Conservation (phyloP, 768 basidiomycete genomes). For the Hygrocybe punicea region DNA sequence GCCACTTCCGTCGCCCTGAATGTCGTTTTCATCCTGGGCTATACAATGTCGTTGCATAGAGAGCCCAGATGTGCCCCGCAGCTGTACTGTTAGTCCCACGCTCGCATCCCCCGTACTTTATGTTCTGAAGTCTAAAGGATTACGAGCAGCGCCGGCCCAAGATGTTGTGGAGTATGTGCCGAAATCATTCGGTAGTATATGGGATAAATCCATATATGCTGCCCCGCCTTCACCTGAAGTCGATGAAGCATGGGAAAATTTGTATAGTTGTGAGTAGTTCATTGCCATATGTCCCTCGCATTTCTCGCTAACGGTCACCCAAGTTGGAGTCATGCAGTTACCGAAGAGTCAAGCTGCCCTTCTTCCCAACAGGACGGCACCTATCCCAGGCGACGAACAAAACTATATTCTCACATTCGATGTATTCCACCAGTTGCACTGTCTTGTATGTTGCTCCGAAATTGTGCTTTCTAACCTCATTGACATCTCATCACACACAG, state of each 20-base stretch:
- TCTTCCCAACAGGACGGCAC: conserved; percentile 19
- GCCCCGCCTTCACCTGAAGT: conserved; percentile 17
- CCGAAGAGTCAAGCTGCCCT: conserved; percentile 16
- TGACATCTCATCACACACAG: conserved; percentile 4
- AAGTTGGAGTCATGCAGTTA: conserved; percentile 13
- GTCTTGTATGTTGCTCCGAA: conserved; percentile 15
- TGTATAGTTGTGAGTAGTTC: conserved; percentile 15
- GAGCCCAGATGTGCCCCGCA: too few relatives aligned
- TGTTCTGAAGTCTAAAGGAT: too few relatives aligned
- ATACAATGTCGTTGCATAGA: too few relatives aligned
- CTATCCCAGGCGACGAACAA: conserved; percentile 21
- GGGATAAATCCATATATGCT: conserved; percentile 14
- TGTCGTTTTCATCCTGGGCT: too few relatives aligned
- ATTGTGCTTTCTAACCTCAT: neutral
- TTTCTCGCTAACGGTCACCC: neutral
- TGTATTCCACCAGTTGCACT: conserved; percentile 30
- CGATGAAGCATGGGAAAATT: conserved; percentile 19
- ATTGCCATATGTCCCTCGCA: neutral
- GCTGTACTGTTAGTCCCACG: too few relatives aligned
- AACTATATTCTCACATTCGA: conserved; percentile 21
- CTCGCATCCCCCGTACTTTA: too few relatives aligned
- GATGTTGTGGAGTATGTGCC: conserved; percentile 14
- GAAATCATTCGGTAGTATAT: conserved; percentile 12
- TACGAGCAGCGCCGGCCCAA: conserved; percentile 16
- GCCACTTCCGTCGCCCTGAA: too few relatives aligned